Evolutionary conservation across 1,139 yeast genomes (phyloP).

Genomic region (Taphrina confusa): DNA sequence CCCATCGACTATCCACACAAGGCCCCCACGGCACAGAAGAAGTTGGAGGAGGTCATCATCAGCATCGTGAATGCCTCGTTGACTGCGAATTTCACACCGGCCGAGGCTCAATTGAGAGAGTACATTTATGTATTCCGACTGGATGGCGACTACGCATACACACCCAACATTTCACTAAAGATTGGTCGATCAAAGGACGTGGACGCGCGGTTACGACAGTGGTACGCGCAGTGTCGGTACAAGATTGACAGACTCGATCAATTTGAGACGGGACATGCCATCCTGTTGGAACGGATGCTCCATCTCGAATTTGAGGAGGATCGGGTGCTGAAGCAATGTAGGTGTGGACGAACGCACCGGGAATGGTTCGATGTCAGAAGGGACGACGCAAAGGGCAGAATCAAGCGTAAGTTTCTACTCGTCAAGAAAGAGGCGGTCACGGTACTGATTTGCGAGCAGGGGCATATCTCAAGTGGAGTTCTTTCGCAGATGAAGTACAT

Average conservation of each 20-base stretch:
- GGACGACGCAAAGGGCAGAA: slow-evolving; percentile 23
- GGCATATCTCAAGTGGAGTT: slow-evolving; percentile 10
- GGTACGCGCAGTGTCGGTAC: slow-evolving; percentile 29
- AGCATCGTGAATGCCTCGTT: background rate
- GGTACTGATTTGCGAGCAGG: background rate
- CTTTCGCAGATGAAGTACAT: slow-evolving; percentile 8
- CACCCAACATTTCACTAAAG: slow-evolving; percentile 29
- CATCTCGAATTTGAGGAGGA: slow-evolving; percentile 28
- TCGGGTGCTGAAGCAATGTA: slow-evolving; percentile 12
- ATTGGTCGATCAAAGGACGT: slow-evolving; percentile 29
- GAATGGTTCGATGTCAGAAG: slow-evolving; percentile 29
- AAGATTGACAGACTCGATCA: slow-evolving; percentile 21
- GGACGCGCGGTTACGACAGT: slow-evolving; percentile 17
- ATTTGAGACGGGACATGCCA: slow-evolving; percentile 11
- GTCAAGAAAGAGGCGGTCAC: background rate
- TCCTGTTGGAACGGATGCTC: slow-evolving; percentile 19
- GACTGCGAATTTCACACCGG: background rate
- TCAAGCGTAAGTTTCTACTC: background rate
- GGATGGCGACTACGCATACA: slow-evolving; percentile 23
- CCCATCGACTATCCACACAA: slow-evolving; percentile 10
- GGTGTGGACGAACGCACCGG: slow-evolving; percentile 23
- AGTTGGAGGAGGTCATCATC: background rate
- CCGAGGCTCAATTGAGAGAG: background rate
- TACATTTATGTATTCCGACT: slow-evolving; percentile 26
- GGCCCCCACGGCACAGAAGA: background rate